A percentile compares a stretch with the other conserved stretches of the same genome.
Evolutionary conservation across 345 rosid genomes (phyloP).

Genomic region (Eutrema heterophyllum): DNA sequence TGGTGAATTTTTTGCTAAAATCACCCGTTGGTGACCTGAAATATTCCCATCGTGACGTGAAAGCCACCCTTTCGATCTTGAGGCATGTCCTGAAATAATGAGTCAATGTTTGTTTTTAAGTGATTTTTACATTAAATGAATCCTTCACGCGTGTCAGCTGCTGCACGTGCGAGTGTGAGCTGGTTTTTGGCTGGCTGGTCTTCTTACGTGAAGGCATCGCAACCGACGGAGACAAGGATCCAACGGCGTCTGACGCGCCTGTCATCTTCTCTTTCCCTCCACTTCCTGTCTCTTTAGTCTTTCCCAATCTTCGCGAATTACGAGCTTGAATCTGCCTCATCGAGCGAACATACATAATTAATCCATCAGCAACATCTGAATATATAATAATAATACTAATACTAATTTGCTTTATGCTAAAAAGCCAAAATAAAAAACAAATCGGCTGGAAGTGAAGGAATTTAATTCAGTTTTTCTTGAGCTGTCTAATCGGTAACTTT

Average conservation of each 20-base stretch:
- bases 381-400: background rate
- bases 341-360: slow-evolving; percentile 9
- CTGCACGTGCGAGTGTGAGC: slow-evolving; percentile 43
- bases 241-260: slow-evolving; percentile 45
- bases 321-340: slow-evolving; percentile 26
- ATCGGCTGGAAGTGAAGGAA: background rate
- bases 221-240: slow-evolving; percentile 41
- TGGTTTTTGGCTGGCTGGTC: slow-evolving; percentile 35
- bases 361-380: background rate
- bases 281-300: slow-evolving; percentile 17
- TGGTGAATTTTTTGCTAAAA: background rate
- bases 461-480: background rate
- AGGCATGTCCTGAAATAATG: slow-evolving; percentile 7
- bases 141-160: slow-evolving; percentile 23
- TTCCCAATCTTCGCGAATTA: slow-evolving; percentile 4
- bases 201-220: slow-evolving; percentile 33
- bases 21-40: slow-evolving; percentile 7
- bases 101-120: slow-evolving; percentile 18
- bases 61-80: slow-evolving; percentile 21
- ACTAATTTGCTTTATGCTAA: background rate
- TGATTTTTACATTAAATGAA: slow-evolving; percentile 22
- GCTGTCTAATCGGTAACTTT: background rate
- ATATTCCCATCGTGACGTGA: slow-evolving; percentile 33
- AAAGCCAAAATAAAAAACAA: background rate
- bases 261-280: slow-evolving; percentile 33